Conservation (phyloP, 2,329 filamentous ascomycete species). For the Neonectria sp. region DNA sequence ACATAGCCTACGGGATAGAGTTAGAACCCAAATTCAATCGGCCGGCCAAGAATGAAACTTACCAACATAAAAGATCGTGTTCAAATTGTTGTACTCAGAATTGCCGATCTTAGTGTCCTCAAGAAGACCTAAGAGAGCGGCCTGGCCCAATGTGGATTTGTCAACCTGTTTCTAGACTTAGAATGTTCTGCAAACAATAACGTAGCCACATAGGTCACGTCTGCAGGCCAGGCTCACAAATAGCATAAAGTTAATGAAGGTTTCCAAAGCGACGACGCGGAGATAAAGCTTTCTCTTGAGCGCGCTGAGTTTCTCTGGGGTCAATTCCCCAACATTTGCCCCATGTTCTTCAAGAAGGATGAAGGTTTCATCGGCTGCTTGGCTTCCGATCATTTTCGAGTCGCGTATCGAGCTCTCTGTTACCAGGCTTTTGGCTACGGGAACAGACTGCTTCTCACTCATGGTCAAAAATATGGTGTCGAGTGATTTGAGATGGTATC, state of each 20-base stretch:
- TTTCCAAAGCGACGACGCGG: neutral
- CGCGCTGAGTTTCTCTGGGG: neutral
- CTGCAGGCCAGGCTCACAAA: neutral
- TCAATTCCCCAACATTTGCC: conserved; percentile 10
- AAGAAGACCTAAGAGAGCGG: conserved; percentile 25
- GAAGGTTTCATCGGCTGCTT: conserved; percentile 14
- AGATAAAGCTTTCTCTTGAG: conserved; percentile 6
- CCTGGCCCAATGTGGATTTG: conserved; percentile 21
- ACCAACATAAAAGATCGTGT: conserved; percentile 25
- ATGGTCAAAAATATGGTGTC: no score
- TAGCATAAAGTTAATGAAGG: conserved; percentile 10
- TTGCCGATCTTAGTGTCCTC: conserved; percentile 22
- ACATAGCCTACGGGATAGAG: conserved; percentile 13
- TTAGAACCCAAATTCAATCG: neutral
- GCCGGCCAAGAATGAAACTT: neutral
- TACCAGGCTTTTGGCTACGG: no score
- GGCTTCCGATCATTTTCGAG: conserved; percentile 8
- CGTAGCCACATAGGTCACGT: no score
- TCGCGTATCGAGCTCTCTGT: neutral
- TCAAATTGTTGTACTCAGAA: conserved; percentile 30
- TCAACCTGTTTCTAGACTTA: conserved; percentile 7
- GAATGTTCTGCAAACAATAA: neutral
- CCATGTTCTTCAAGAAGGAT: conserved; percentile 20
- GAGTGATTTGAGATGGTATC: no score
- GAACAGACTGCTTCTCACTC: no score